Conservation (phyloP, 148 eudicot species). For the Cornus florida region DNA sequence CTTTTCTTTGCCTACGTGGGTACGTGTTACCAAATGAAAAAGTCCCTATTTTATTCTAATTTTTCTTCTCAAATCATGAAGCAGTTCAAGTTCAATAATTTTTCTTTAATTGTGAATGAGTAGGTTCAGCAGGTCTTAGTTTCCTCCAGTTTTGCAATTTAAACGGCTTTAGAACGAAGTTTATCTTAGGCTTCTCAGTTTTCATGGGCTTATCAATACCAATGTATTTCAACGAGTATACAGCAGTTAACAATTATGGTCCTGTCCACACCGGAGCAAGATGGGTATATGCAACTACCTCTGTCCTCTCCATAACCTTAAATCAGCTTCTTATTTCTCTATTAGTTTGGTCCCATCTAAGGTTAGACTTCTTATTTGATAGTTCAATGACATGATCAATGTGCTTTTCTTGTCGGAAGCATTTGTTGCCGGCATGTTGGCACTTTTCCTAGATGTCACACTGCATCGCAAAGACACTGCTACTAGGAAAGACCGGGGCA, state of each 20-base stretch:
- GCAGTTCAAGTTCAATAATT: no score
- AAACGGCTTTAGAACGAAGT: conserved; percentile 69
- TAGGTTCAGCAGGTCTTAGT: conserved; percentile 77
- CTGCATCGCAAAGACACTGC: conserved; percentile 54
- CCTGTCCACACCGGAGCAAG: conserved; percentile 73
- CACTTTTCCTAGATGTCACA: conserved; percentile 59
- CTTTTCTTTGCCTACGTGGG: no score
- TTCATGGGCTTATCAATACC: conserved; percentile 83
- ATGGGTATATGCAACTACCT: conserved; percentile 50
- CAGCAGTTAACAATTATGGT: conserved; percentile 43
- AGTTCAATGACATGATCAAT: conserved; percentile 95
- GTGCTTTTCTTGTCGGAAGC: conserved; percentile 89
- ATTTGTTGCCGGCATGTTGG: conserved; percentile 78
- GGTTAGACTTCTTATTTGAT: conserved; percentile 18
- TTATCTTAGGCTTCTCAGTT: conserved; percentile 66
- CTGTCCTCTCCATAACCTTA: background rate
- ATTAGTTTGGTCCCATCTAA: background rate
- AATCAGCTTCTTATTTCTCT: background rate
- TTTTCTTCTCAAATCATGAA: no score
- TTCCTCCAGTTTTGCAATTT: conserved; percentile 81
- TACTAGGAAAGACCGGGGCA: conserved; percentile 71
- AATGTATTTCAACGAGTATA: conserved; percentile 73
- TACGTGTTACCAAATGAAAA: no score
- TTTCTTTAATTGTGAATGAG: no score
- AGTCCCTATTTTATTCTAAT: no score